Evolutionary conservation across 768 basidiomycete species (phyloP), one percentile per base, ranked within the genome.

Genomic region (Candolleomyces efflorescens): DNA sequence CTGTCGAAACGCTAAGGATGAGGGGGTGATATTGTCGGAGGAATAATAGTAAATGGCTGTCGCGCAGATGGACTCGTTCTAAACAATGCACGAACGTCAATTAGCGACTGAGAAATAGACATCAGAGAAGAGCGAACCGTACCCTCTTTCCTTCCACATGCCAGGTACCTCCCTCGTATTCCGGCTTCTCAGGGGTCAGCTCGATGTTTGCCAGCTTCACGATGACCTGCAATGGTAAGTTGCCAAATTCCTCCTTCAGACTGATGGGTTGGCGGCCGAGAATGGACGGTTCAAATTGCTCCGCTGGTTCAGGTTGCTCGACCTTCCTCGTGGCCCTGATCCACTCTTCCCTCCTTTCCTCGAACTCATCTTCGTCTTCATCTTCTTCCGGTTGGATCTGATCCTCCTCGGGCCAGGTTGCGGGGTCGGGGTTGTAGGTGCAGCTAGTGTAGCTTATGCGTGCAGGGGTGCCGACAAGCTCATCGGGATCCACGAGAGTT

Each of bases 41-140:
- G 58, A 60, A 36, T 64, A 64, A 43, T 58, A 61, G 52, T 65
- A 64, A 10, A 62, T 50, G 7, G 61, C 58, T 5, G 60, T 59
- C 4, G 64, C 63, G 24, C 57, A 60, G 55, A 67, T 67, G 23
- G 59, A 60, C 32, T 67, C 67, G 39, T 68, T 65, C 56, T 62
- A 11, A 12, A 4, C 27, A n/a, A 13, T 17, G 22, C 18, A 7
- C 32, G 7, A 6, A 6, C 5, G 11, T 55, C n/a, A 52, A 11
- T 27, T 37, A 6, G 3, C 18, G 5, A 26, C 6, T 43, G 24
- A 52, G n/a, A 45, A 24, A 2, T 15, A 10, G 12, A 27, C 27
- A 27, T 27, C 9, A 20, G 7, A 27, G 17, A 13, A n/a, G 4
- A 27, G 23, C 41, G 13, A 36, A 18, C 57, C 64, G 3, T 38